A percentile compares a stretch with the other conserved stretches of the same genome.
Evolutionary conservation across 2,329 filamentous ascomycete genomes (phyloP).

Genomic region (Colletotrichum abscissum): DNA sequence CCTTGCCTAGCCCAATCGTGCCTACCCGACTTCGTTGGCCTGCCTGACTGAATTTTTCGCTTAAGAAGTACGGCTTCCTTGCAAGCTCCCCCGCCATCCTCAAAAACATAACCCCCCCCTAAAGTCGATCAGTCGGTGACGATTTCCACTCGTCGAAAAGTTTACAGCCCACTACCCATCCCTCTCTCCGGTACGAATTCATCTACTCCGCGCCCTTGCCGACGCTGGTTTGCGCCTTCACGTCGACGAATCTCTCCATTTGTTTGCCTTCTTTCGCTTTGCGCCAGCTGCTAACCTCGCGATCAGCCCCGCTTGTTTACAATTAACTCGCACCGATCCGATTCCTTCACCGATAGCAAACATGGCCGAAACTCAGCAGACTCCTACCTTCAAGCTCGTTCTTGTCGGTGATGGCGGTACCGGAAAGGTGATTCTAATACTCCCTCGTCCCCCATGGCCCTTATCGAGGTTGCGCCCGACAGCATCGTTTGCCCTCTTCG

Average conservation of each 20-base stretch:
- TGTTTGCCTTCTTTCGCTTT: not conserved
- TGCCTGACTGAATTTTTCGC: constrained; percentile 56
- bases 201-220: not conserved
- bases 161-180: constrained; percentile 15
- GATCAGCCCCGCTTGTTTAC: constrained; percentile 59
- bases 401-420: constrained; percentile 99
- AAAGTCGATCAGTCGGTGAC: constrained; percentile 50
- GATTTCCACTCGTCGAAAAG: constrained; percentile 47
- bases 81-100: constrained; percentile 54
- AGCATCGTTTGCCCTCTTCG: not conserved
- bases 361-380: constrained; percentile 75
- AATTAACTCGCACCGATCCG: constrained; percentile 45
- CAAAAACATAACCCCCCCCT: constrained; percentile 50
- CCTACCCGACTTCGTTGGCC: constrained; percentile 34
- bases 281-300: constrained; percentile 33
- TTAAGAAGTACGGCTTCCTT: constrained; percentile 45
- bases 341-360: constrained; percentile 44
- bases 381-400: constrained; percentile 98
- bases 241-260: constrained; percentile 21
- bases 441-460: not conserved
- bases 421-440: constrained; percentile 78
- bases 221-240: constrained; percentile 34
- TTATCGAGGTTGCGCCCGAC: not conserved
- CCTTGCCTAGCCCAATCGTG: constrained; percentile 31
- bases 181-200: constrained; percentile 8